Evolutionary conservation across 805 yeast species (phyloP), one percentile per base, ranked within the genome.

Genomic region (Starmerella geochares): DNA sequence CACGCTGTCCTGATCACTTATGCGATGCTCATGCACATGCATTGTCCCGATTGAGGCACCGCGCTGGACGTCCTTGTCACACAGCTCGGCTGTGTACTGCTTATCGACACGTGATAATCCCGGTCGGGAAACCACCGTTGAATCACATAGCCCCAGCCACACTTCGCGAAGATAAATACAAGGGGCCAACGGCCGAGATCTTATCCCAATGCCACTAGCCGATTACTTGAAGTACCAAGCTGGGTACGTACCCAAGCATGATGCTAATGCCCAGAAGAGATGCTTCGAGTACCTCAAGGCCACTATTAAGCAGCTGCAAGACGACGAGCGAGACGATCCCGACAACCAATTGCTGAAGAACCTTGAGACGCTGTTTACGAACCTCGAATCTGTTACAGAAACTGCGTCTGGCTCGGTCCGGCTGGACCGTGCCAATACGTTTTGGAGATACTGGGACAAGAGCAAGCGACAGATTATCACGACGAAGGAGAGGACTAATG

Each of bases 391-490:
- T 40, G 31, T 62, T 55, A 43, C 46, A 43, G 43, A 59, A 31
- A 27, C 25, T 7, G 55, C 60, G 16, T n/a, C 44, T 2, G 57
- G 56, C 19, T 52, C 59, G 31, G 20, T 24, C 39, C 46, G 57
- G 1, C 39, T 47, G 14, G 47, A 23, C 44, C 47, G 58, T 20
- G 65, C 69, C 28, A 46, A 58, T 37, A 62, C 54, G 48, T 66
- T 66, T 53, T 66, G 70, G 70, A 48, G 54, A 13, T 60, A 65
- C 53, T 66, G 70, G 70, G 69, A 65, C 56, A 60, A 58, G 50
- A 58, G 59, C 55, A 64, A 63, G 59, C 43, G 51, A 19, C 56
- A 44, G 41, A 58, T 62, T 23, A 56, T 66, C 24, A 19, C 36
- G 13, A 33, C 52, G 4, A 29, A 35, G 24, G 60, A 55, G 52